A percentile compares a stretch with the other conserved stretches of the same genome.
Evolutionary conservation across 2,329 filamentous ascomycete genomes (phyloP).

Genomic region (Colletotrichum euphorbiae): DNA sequence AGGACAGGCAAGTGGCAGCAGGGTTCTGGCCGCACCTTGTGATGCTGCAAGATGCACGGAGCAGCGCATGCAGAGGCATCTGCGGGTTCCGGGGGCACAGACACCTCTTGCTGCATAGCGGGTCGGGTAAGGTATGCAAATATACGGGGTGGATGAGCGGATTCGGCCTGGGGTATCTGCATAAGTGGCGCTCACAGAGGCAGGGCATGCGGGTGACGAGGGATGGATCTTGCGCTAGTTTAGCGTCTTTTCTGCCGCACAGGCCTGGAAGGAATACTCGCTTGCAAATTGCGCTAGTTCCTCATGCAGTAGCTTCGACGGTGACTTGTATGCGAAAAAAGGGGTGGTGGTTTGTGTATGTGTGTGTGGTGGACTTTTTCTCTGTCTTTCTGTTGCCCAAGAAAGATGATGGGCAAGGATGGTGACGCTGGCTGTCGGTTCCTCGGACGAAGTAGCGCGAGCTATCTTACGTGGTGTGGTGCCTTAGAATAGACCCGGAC

Average conservation of each 20-base stretch:
- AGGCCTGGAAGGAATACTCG: constrained; percentile 21
- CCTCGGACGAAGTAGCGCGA: constrained; percentile 31
- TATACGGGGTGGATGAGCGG: not conserved
- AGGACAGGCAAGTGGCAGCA: constrained; percentile 10
- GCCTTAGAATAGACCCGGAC: not conserved
- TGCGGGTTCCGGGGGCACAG: not conserved
- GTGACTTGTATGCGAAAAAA: constrained; percentile 18
- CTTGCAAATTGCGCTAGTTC: constrained; percentile 32
- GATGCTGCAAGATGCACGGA: constrained; percentile 20
- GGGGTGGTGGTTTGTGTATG: constrained; percentile 1
- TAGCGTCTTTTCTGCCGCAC: constrained; percentile 26
- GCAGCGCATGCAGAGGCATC: constrained; percentile 30
- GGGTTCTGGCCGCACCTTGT: constrained; percentile 16
- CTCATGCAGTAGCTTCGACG: constrained; percentile 35
- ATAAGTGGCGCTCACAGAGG: constrained; percentile 20
- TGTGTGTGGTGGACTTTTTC: constrained; percentile 22
- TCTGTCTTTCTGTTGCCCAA: not conserved
- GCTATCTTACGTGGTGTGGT: not conserved
- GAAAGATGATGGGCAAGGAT: not conserved
- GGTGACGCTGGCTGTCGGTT: constrained; percentile 28
- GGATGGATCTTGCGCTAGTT: constrained; percentile 33
- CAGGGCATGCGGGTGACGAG: constrained; percentile 34
- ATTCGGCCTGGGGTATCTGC: constrained; percentile 14
- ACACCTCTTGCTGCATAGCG: not conserved
- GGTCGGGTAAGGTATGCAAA: constrained; percentile 8